These are phyloP conservation scores for Mucor mucedo DNA, from an alignment of 371 early-diverging fungal genomes.

Conservation along the genomic window DNA sequence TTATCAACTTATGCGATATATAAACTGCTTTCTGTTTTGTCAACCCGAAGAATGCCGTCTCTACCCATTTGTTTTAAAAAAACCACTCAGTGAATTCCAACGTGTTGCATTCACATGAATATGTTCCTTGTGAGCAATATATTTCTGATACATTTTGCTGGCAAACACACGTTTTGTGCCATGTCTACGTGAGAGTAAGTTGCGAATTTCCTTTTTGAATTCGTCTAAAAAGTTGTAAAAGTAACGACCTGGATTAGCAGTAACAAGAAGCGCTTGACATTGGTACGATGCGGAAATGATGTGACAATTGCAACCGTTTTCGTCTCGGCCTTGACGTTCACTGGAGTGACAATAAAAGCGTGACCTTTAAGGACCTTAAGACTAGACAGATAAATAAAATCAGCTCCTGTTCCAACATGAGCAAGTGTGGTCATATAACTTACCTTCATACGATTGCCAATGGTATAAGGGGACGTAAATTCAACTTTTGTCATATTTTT, in stretches of 20 bases:
- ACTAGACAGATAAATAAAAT: constrained; percentile 8
- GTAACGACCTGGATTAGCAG: constrained; percentile 75
- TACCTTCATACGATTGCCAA: constrained; percentile 83
- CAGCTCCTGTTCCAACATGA: no score
- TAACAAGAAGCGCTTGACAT: constrained; percentile 90
- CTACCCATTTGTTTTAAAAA: constrained; percentile 82
- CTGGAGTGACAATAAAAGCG: constrained; percentile 96
- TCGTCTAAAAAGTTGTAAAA: constrained; percentile 72
- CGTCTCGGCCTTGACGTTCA: constrained; percentile 91
- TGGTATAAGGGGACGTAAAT: constrained; percentile 78
- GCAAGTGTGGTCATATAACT: neutral
- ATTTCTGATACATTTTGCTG: constrained; percentile 95
- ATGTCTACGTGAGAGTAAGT: constrained; percentile 75
- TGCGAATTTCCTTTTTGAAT: constrained; percentile 74
- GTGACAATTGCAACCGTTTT: constrained; percentile 97
- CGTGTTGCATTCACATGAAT: constrained; percentile 96
- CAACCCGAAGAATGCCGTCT: constrained; percentile 84
- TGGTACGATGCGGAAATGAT: constrained; percentile 90
- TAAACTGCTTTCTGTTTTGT: constrained; percentile 91
- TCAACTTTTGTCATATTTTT: constrained; percentile 77
- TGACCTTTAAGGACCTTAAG: constrained; percentile 93
- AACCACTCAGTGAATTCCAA: constrained; percentile 91
- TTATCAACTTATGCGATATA: constrained; percentile 92
- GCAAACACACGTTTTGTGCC: constrained; percentile 88
- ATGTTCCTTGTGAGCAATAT: constrained; percentile 88